Conservation (phyloP, 2,329 filamentous ascomycete species). For the Xylariaceae sp. region DNA sequence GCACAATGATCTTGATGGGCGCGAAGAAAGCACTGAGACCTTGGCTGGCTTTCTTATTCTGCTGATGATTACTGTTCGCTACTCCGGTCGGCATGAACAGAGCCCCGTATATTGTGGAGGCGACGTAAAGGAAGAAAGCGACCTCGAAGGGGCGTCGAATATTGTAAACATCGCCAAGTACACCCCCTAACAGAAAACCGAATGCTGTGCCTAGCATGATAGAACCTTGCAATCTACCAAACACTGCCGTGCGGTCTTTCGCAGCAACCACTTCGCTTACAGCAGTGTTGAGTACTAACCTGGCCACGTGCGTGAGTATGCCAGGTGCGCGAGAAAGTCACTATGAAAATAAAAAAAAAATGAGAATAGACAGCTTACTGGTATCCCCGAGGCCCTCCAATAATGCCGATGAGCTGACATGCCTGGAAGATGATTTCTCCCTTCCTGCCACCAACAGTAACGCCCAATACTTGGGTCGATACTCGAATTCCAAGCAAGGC, state of each 20-base stretch:
- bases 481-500: conserved; percentile 62
- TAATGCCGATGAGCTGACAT: conserved; percentile 62
- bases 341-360: not conserved
- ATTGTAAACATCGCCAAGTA: conserved; percentile 59
- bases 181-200: conserved; percentile 61
- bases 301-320: conserved; percentile 1
- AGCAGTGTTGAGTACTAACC: conserved; percentile 62
- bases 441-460: conserved; percentile 52
- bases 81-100: conserved; percentile 36
- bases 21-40: conserved; percentile 55
- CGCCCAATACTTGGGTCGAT: conserved; percentile 59
- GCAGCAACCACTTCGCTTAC: conserved; percentile 61
- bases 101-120: conserved; percentile 38
- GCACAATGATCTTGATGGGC: conserved; percentile 57
- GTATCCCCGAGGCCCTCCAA: conserved; percentile 67
- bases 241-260: conserved; percentile 55
- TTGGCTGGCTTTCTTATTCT: conserved; percentile 12
- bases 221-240: conserved; percentile 60
- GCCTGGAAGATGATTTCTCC: conserved; percentile 67
- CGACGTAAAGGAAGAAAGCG: conserved; percentile 53
- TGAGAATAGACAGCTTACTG: conserved; percentile 31
- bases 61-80: conserved; percentile 5
- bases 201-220: conserved; percentile 64
- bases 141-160: conserved; percentile 62
- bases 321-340: not conserved